These are phyloP conservation scores for Cutaneotrichosporon daszewskae DNA, from an alignment of 1,284 basidiomycete species.

Conservation along the genomic window DNA sequence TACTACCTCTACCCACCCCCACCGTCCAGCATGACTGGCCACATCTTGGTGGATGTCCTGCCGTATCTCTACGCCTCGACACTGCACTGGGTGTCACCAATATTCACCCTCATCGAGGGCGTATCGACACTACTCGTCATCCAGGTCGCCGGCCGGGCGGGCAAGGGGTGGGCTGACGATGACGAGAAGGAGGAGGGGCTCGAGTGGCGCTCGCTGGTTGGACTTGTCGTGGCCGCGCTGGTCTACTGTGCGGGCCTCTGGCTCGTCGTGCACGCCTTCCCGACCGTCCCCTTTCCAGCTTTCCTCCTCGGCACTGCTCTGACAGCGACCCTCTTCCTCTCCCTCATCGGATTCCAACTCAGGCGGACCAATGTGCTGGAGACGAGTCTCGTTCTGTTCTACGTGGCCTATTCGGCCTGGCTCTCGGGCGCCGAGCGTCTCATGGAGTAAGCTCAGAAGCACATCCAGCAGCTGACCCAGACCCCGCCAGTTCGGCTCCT, in stretches of 20 bases:
- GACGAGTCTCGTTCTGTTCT: conserved; percentile 75
- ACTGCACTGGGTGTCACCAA: conserved; percentile 44
- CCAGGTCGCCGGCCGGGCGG: conserved; percentile 44
- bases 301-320: conserved; percentile 45
- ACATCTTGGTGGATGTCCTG: conserved; percentile 41
- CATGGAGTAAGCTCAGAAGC: conserved; percentile 38
- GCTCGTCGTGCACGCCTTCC: conserved; percentile 30
- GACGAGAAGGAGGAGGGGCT: conserved; percentile 45
- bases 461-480: no score
- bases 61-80: conserved; percentile 44
- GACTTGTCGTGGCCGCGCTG: conserved; percentile 39
- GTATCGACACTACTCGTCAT: conserved; percentile 43
- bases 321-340: conserved; percentile 63
- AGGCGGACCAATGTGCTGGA: conserved; percentile 89
- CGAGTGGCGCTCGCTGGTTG: conserved; percentile 46
- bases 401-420: conserved; percentile 59
- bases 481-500: conserved; percentile 37
- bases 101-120: conserved; percentile 48
- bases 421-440: conserved; percentile 43
- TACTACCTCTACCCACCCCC: conserved; percentile 41
- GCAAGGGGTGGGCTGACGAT: conserved; percentile 48
- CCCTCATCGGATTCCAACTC: conserved; percentile 79
- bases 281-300: conserved; percentile 32
- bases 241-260: conserved; percentile 45
- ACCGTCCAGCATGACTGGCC: conserved; percentile 7